A percentile compares a stretch with the other conserved stretches of the same genome.
These are phyloP conservation scores for Nepenthes gracilis DNA, from an alignment of 148 eudicot species.

Conservation along the genomic window DNA sequence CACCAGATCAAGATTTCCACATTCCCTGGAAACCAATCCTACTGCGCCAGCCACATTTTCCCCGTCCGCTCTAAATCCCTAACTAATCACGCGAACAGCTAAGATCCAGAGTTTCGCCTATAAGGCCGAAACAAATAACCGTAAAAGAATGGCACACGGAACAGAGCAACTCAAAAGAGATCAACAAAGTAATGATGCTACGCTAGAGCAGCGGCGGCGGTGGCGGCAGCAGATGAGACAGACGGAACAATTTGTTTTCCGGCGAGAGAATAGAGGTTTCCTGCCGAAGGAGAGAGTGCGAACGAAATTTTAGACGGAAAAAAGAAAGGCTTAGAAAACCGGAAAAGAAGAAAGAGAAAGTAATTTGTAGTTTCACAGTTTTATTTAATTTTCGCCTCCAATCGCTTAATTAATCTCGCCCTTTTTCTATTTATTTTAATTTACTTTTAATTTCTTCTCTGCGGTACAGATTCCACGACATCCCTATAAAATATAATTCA, in stretches of 20 bases:
- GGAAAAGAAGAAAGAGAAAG: constrained; percentile 31
- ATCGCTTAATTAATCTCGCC: constrained; percentile 1
- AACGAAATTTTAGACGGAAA: constrained; percentile 18
- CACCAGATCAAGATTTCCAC: constrained; percentile 46
- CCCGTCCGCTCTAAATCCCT: constrained; percentile 9
- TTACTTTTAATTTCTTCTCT: too few species aligned
- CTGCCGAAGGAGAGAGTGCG: constrained; percentile 27
- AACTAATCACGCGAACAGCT: constrained; percentile 27
- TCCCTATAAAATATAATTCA: too few species aligned
- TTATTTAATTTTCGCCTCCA: constrained; percentile 6
- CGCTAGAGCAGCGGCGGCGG: background rate
- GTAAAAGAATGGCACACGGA: background rate
- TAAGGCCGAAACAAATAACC: background rate
- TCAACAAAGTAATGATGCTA: background rate
- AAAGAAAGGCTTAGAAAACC: constrained; percentile 27
- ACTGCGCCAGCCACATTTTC: constrained; percentile 50
- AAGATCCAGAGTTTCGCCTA: constrained; percentile 8
- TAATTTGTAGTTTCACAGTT: constrained; percentile 33
- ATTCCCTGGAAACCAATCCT: constrained; percentile 11
- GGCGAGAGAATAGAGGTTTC: constrained; percentile 22
- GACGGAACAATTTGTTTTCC: constrained; percentile 10
- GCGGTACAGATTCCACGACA: too few species aligned
- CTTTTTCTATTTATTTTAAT: too few species aligned
- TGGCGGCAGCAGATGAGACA: too few species aligned
- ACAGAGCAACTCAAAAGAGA: background rate